phyloP scores from a whole-genome alignment of 768 basidiomycete species.

The Lactifluus piperatus region DNA sequence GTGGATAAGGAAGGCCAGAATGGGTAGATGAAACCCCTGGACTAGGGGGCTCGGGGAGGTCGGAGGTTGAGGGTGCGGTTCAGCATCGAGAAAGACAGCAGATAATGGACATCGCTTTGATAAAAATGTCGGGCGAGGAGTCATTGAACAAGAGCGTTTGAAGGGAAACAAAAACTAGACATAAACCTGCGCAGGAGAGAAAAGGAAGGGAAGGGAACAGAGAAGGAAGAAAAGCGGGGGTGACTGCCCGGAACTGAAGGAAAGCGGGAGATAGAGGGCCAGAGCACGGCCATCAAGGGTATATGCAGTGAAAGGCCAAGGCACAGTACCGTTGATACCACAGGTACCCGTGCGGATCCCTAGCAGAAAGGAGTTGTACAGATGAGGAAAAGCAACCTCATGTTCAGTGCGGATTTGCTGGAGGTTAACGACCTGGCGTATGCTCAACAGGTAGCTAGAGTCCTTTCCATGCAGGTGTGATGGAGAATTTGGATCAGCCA shows the following conservation, averaged over 20 bases:
- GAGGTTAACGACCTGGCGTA: no score
- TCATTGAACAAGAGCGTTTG: slow-evolving; percentile 31
- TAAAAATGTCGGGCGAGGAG: slow-evolving; percentile 37
- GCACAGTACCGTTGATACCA: no score
- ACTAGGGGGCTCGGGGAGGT: slow-evolving; percentile 60
- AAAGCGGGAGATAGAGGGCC: neutral
- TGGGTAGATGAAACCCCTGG: slow-evolving; percentile 42
- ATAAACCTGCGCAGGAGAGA: slow-evolving; percentile 11
- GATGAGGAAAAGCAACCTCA: no score
- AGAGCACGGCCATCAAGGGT: no score
- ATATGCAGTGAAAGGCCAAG: no score
- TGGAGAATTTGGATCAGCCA: no score
- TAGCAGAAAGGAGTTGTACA: no score
- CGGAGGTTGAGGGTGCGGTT: slow-evolving; percentile 28
- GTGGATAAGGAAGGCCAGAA: slow-evolving; percentile 75
- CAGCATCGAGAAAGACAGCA: slow-evolving; percentile 46
- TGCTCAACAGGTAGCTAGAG: no score
- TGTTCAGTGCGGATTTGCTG: no score
- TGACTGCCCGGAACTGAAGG: neutral
- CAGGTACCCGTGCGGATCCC: no score
- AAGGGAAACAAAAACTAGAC: slow-evolving; percentile 13
- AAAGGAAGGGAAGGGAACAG: neutral
- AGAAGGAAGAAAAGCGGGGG: neutral
- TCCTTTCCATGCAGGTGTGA: no score
- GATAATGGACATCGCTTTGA: slow-evolving; percentile 48